Conservation (phyloP, 2,329 filamentous ascomycete genomes). For the Fusarium keratoplasticum region DNA sequence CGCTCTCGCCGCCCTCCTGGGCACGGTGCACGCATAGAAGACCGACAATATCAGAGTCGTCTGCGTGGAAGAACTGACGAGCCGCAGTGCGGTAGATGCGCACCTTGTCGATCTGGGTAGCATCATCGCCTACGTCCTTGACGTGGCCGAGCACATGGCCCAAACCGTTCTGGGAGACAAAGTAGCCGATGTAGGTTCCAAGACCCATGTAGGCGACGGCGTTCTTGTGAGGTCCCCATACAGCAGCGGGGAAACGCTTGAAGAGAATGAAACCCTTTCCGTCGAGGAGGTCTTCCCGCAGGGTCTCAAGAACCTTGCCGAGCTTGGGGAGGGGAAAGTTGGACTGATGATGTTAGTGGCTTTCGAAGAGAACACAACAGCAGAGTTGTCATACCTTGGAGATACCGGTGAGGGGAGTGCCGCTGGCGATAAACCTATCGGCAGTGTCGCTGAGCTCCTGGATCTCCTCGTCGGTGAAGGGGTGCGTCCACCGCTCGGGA, state of each 20-base stretch:
- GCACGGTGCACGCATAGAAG: conserved; percentile 84
- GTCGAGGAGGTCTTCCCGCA: conserved; percentile 67
- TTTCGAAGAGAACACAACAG: too few species aligned
- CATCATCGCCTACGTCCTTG: conserved; percentile 87
- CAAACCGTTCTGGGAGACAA: conserved; percentile 85
- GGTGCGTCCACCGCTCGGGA: conserved; percentile 80
- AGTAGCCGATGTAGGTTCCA: conserved; percentile 87
- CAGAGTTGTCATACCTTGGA: conserved; percentile 37
- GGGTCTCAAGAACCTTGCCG: conserved; percentile 47
- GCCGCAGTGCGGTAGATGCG: conserved; percentile 92
- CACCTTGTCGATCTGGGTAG: conserved; percentile 84
- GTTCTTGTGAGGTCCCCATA: conserved; percentile 83
- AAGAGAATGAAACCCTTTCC: conserved; percentile 93
- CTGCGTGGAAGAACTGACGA: conserved; percentile 68
- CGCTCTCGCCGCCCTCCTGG: conserved; percentile 84
- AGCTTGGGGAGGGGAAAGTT: conserved; percentile 60
- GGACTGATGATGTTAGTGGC: conserved; percentile 39
- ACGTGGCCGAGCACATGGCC: conserved; percentile 91
- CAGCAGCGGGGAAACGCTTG: conserved; percentile 81
- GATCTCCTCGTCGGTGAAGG: conserved; percentile 74
- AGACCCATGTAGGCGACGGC: conserved; percentile 93
- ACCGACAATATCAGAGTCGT: conserved; percentile 86
- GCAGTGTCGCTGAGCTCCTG: conserved; percentile 74
- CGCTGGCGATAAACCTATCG: conserved; percentile 75
- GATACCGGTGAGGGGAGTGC: conserved; percentile 78